phyloP scores from a whole-genome alignment of 2,329 filamentous ascomycete species.

The Neospermospora avenae region DNA sequence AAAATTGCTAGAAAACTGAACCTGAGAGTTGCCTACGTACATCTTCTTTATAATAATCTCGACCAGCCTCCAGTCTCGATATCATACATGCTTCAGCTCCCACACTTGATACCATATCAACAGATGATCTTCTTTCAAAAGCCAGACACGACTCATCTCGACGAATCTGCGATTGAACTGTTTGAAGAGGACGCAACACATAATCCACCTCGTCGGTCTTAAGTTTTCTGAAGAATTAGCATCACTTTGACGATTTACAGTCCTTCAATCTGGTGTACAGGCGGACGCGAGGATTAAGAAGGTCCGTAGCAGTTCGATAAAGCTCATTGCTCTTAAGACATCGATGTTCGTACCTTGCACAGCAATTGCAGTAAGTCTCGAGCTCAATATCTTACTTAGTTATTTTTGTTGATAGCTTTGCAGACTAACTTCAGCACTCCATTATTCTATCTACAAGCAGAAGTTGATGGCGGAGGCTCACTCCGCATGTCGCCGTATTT shows the following conservation, averaged over 20 bases:
- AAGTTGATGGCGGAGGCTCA: not conserved
- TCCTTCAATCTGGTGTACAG: constrained; percentile 10
- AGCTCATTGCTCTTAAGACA: constrained; percentile 39
- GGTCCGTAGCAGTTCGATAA: constrained; percentile 38
- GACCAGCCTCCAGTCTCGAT: not conserved
- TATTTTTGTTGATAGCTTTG: not conserved
- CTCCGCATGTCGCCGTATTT: not conserved
- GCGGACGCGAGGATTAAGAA: constrained; percentile 20
- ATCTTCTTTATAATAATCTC: not conserved
- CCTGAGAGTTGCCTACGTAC: not conserved
- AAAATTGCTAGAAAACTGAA: not conserved
- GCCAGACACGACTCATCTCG: not conserved
- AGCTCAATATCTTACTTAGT: not conserved
- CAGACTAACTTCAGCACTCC: not conserved
- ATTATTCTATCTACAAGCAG: not conserved
- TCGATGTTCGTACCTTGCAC: constrained; percentile 39
- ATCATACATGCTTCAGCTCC: not conserved
- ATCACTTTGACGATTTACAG: not conserved
- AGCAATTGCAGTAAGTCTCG: not conserved
- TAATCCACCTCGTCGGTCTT: not conserved
- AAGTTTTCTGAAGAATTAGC: not conserved
- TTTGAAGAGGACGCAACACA: not conserved
- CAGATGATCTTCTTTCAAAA: not conserved
- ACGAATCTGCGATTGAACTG: not conserved
- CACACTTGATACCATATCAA: not conserved